phyloP scores from a whole-genome alignment of 2,329 filamentous ascomycete genomes.

The Penicillium sp. region DNA sequence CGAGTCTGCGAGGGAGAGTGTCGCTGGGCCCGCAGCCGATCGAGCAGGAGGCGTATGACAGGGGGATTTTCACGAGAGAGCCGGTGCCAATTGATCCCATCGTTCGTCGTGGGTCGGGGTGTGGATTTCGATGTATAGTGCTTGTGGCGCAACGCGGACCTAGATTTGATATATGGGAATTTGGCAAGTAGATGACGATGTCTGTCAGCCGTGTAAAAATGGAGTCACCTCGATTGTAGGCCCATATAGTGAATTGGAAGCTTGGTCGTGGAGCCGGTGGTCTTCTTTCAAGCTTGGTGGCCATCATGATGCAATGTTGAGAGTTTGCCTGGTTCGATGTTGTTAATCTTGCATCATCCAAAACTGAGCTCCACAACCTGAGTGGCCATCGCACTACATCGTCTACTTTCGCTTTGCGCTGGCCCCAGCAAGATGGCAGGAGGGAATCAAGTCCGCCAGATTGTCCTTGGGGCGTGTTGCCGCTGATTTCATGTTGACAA shows the following conservation, averaged over 20 bases:
- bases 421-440: no score
- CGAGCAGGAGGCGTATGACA: slow-evolving; percentile 45
- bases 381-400: neutral
- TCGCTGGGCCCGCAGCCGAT: slow-evolving; percentile 38
- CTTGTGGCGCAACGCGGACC: no score
- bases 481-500: slow-evolving; percentile 19
- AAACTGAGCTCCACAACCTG: no score
- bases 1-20: slow-evolving; percentile 39
- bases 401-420: neutral
- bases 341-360: neutral
- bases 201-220: no score
- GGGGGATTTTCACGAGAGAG: slow-evolving; percentile 31
- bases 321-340: neutral
- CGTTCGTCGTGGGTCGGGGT: no score
- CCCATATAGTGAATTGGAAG: no score
- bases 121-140: no score
- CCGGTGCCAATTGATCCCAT: slow-evolving; percentile 11
- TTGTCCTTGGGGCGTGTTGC: no score
- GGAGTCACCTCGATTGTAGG: no score
- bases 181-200: no score
- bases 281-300: slow-evolving; percentile 4
- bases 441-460: no score
- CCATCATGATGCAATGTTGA: slow-evolving; percentile 20
- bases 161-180: no score
- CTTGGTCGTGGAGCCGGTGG: neutral